Base-by-base conservation (phyloP, 2,329 filamentous ascomycete genomes). In the Ophiostoma ips region DNA sequence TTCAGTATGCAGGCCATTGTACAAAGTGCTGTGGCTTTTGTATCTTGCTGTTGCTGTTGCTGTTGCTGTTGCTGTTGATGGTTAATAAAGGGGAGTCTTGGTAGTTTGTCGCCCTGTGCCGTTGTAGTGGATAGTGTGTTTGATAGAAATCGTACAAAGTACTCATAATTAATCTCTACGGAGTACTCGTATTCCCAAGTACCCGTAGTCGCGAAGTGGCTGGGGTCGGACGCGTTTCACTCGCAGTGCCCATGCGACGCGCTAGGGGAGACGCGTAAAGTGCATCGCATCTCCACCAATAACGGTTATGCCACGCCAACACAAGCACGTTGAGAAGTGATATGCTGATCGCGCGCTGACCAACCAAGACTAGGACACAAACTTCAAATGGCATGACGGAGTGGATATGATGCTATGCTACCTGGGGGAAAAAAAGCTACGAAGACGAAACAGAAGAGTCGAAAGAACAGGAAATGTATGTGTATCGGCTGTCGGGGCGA, bases 1-100 rank as follows among this genome's bases (percentile, higher is more conserved):
- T 82, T 83, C 59, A 79, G 65, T 24, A 71, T 41, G 24, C 24
- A 5, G 18, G 53, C 61, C 73, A 77, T 78, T n/a, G 19, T 55
- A 24, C n/a, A 16, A 47, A 15, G 12, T 18, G 19, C 12, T 2
- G 19, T 24, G 35, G 3, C 8, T 41, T 8, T 28, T 37, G 41
- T 30, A 8, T 18, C 7, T 5, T 46, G 30, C 24, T n/a, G 11
- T 19, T 19, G 15, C 5, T 43, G 15, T 31, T 11, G 21, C n/a
- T 12, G n/a, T 6, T 24, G 24, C 8, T 28, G 24, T 28, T 19
- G 38, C 13, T 41, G 19, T 41, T 30, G 19, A 5, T 28, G 4
- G 24, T 28, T 28, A 28, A n/a, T n/a, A n/a, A n/a, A n/a, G n/a
- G n/a, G n/a, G n/a, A n/a, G n/a, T n/a, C n/a, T n/a, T n/a, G n/a